phyloP scores from a whole-genome alignment of 139 green algal genomes.

The Gonium pectorale region DNA sequence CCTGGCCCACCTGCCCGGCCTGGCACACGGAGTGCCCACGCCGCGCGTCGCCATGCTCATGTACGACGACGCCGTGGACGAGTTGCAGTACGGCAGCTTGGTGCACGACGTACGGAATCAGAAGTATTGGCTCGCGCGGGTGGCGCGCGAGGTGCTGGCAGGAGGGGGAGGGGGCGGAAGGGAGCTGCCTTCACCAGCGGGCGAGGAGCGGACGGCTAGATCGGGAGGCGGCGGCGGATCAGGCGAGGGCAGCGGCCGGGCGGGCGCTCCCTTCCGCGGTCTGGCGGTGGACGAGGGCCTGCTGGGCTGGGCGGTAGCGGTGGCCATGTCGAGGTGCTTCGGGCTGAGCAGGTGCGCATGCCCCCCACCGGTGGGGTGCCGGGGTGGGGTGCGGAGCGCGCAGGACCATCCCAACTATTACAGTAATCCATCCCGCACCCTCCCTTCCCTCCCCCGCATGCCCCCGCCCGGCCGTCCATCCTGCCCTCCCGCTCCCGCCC shows the following conservation, averaged over 20 bases:
- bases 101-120: conserved; percentile 49
- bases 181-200: too few relatives aligned
- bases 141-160: not conserved
- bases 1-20: conserved; percentile 56
- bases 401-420: not conserved
- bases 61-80: conserved; percentile 24
- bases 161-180: not conserved
- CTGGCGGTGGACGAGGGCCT: not conserved
- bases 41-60: conserved; percentile 62
- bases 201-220: not conserved
- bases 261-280: conserved; percentile 1
- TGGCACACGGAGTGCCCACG: conserved; percentile 29
- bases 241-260: not conserved
- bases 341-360: conserved; percentile 39
- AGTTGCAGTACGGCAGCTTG: conserved; percentile 50
- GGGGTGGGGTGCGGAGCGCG: not conserved
- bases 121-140: conserved; percentile 28
- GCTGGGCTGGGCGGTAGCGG: conserved; percentile 53
- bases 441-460: too few relatives aligned
- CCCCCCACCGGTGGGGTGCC: too few relatives aligned
- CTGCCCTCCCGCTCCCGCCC: too few relatives aligned
- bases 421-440: too few relatives aligned
- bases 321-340: conserved; percentile 62
- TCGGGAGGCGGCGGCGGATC: not conserved
- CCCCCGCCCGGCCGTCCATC: not conserved